Base-by-base conservation (phyloP, 2,329 filamentous ascomycete genomes). In the Aspergillus sp. region DNA sequence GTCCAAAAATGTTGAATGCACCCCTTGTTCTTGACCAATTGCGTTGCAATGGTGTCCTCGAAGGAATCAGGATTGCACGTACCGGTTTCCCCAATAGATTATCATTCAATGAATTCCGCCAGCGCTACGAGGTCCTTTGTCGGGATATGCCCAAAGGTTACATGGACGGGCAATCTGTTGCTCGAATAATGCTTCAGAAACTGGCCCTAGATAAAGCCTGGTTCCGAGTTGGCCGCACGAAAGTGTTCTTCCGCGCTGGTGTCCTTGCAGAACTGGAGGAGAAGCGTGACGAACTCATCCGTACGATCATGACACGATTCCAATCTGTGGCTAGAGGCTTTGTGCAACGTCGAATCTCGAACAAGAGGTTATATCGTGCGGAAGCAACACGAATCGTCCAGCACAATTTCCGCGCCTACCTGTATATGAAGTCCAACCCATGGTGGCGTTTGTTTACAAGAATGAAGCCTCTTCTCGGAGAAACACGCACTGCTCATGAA, bases 31-130 rank as follows among this genome's bases (percentile, higher is more conserved):
- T 99, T 5, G 95, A 99, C 68, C 96, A 99, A 73, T 80, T 99
- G n/a, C 87, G 95, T 52, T 99, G 95, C 77, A 99, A 99, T 72
- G 95, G 95, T 89, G 95, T 99, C 3, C 82, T 99, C n/a, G 95
- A 99, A 77, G 95, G 95, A 61, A 99, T 99, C 69, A 86, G 95
- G 60, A 99, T 99, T 74, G 95, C 95, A 22, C 87, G 95, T 45
- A 99, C 96, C 5, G 95, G 95, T 22, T 99, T 99, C 72, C 95
- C 95, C 50, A 99, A 99, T 71, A 84, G 95, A 64, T 81, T 99
- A 32, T 84, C 90, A 0, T 99, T 99, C 71, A 84, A 90, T 3
- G 96, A 99, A 70, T 99, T 99, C 77, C 87, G 95, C 53, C 91
- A 96, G 68, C 88, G 95, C 61, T 99, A 99, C 73, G 95, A 98